Evolutionary conservation across 1,284 basidiomycete genomes (phyloP).

Genomic region (Cryptococcus neoformans): DNA sequence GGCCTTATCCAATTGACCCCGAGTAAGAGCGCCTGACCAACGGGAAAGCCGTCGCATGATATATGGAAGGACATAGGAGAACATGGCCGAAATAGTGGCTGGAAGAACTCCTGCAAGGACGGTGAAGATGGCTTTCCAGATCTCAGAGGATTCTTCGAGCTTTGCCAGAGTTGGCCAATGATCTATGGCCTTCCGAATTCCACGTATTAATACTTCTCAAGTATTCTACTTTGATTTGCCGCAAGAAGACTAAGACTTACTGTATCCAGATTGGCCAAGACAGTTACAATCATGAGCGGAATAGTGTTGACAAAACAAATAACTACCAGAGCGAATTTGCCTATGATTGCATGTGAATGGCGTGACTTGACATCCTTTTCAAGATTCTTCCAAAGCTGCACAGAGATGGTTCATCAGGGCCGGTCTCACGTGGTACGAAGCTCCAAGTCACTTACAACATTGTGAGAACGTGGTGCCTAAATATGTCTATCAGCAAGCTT

Average conservation of each 20-base stretch:
- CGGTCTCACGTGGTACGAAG: no score
- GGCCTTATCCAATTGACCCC: conserved; percentile 34
- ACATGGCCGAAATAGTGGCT: conserved; percentile 25
- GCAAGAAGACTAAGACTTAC: conserved; percentile 12
- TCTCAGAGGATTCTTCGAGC: conserved; percentile 13
- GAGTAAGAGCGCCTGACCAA: conserved; percentile 32
- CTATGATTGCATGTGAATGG: conserved; percentile 16
- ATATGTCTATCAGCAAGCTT: background rate
- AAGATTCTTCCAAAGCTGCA: conserved; percentile 30
- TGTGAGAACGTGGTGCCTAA: conserved; percentile 18
- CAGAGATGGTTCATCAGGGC: background rate
- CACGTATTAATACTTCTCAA: background rate
- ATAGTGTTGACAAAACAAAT: conserved; percentile 33
- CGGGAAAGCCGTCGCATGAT: conserved; percentile 25
- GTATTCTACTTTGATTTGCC: background rate
- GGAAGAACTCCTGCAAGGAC: conserved; percentile 27
- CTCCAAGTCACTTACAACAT: conserved; percentile 15
- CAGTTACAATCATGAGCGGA: conserved; percentile 29
- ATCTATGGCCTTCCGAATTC: conserved; percentile 11
- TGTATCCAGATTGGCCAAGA: conserved; percentile 28
- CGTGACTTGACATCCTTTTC: conserved; percentile 20
- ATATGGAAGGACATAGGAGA: conserved; percentile 31
- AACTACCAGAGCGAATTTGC: conserved; percentile 18
- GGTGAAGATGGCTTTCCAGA: conserved; percentile 27
- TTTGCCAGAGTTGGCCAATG: conserved; percentile 12